Evolutionary conservation across 805 yeast species (phyloP).

Genomic region (Kuraishia capsulata): DNA sequence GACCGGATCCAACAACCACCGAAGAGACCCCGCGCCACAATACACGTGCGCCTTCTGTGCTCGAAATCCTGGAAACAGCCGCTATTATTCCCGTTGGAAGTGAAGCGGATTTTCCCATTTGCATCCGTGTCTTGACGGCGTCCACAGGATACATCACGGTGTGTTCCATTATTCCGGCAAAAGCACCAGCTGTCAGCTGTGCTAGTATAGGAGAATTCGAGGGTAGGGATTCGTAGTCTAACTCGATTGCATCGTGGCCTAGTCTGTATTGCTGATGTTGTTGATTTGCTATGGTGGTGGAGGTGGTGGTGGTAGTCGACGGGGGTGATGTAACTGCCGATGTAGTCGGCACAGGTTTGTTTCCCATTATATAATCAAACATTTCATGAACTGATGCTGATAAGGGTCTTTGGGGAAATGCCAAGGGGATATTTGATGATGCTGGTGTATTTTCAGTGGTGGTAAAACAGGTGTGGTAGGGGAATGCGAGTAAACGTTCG

Average conservation of each 20-base stretch:
- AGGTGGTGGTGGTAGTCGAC: too few species aligned
- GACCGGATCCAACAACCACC: conserved; percentile 95
- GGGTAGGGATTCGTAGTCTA: conserved; percentile 90
- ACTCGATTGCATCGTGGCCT: conserved; percentile 24
- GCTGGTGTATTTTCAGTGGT: too few species aligned
- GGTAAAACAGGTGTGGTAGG: too few species aligned
- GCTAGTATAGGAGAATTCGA: conserved; percentile 74
- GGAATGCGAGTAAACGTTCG: too few species aligned
- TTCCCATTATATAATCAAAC: neutral
- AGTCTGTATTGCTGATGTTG: neutral
- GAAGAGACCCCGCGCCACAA: conserved; percentile 93
- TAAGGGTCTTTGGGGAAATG: too few species aligned
- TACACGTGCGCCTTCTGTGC: conserved; percentile 81
- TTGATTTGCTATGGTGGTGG: too few species aligned
- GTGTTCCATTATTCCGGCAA: conserved; percentile 99
- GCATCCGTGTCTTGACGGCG: conserved; percentile 95
- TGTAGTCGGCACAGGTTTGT: neutral
- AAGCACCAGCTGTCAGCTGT: conserved; percentile 88
- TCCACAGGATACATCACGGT: conserved; percentile 95
- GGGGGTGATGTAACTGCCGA: too few species aligned
- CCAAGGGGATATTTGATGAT: too few species aligned
- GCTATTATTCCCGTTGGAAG: conserved; percentile 40
- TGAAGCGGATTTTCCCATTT: conserved; percentile 30
- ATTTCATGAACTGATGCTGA: too few species aligned
- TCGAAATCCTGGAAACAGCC: conserved; percentile 66